A percentile compares a stretch with the other conserved stretches of the same genome.
phyloP scores from a whole-genome alignment of 2,329 filamentous ascomycete genomes.

The Penicillium aurantiogriseum region DNA sequence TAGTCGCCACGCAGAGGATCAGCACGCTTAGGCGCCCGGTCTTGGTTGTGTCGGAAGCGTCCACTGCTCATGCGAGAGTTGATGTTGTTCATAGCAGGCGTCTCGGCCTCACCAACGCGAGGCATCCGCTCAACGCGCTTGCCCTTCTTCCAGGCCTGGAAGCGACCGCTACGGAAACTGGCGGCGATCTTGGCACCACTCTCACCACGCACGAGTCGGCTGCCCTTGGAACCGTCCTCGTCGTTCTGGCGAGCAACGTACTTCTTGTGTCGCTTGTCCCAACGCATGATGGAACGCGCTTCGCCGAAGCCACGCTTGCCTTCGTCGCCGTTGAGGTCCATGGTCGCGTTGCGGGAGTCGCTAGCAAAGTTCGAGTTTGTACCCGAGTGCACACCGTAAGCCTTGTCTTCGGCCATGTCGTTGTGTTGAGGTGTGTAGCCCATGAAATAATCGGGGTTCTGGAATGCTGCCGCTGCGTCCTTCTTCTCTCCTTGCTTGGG shows the following conservation, averaged over 20 bases:
- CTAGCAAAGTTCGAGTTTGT: constrained; percentile 76
- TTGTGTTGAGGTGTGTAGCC: constrained; percentile 80
- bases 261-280: constrained; percentile 96
- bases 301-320: constrained; percentile 72
- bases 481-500: constrained; percentile 48
- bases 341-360: constrained; percentile 79
- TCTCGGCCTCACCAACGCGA: constrained; percentile 76
- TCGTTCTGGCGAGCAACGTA: constrained; percentile 92
- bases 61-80: constrained; percentile 40
- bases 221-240: constrained; percentile 80
- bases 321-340: constrained; percentile 93
- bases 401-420: constrained; percentile 83
- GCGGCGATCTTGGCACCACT: constrained; percentile 94
- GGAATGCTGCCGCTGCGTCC: constrained; percentile 60
- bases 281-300: constrained; percentile 75
- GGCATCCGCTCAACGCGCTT: constrained; percentile 79
- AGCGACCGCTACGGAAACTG: constrained; percentile 87
- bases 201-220: constrained; percentile 79
- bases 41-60: constrained; percentile 80
- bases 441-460: constrained; percentile 93
- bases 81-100: constrained; percentile 41
- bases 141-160: constrained; percentile 85
- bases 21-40: constrained; percentile 86
- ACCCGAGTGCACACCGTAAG: constrained; percentile 88
- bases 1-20: constrained; percentile 93